A percentile compares a stretch with the other conserved stretches of the same genome.
Evolutionary conservation across 2,329 filamentous ascomycete genomes (phyloP).

Genomic region (Verticillium nonalfalfae): DNA sequence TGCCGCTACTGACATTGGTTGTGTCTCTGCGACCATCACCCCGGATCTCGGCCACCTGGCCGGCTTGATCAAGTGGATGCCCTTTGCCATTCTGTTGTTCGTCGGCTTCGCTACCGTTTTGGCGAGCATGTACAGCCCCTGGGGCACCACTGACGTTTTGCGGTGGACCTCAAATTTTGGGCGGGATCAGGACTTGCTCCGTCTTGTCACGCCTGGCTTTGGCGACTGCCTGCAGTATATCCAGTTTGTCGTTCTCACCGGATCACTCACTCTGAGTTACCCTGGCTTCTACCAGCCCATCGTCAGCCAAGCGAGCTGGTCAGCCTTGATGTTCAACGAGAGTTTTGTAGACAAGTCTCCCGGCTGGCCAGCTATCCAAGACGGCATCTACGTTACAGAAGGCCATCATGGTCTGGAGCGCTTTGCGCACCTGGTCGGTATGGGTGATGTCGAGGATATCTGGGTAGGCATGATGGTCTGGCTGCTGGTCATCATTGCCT

Average conservation of each 20-base stretch:
- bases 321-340: slow-evolving; percentile 84
- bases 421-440: slow-evolving; percentile 75
- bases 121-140: slow-evolving; percentile 84
- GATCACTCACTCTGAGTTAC: slow-evolving; percentile 80
- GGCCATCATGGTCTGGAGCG: slow-evolving; percentile 73
- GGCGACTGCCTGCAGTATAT: slow-evolving; percentile 96
- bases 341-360: slow-evolving; percentile 70
- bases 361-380: slow-evolving; percentile 61
- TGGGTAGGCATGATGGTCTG: slow-evolving; percentile 95
- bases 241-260: slow-evolving; percentile 84
- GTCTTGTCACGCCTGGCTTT: slow-evolving; percentile 91
- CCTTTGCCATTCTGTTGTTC: slow-evolving; percentile 69
- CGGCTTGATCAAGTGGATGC: slow-evolving; percentile 68
- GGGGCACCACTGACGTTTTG: slow-evolving; percentile 87
- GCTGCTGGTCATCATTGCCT: slow-evolving; percentile 70
- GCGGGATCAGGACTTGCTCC: slow-evolving; percentile 82
- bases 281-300: slow-evolving; percentile 93
- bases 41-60: slow-evolving; percentile 70
- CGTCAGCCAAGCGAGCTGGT: slow-evolving; percentile 84
- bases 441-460: slow-evolving; percentile 69
- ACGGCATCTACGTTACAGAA: slow-evolving; percentile 82
- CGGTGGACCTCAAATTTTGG: slow-evolving; percentile 98
- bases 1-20: slow-evolving; percentile 60
- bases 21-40: slow-evolving; percentile 75
- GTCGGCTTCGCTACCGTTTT: slow-evolving; percentile 78